Base-by-base conservation (phyloP, 2,329 filamentous ascomycete species). In the Neopestalotiopsis clavispora region DNA sequence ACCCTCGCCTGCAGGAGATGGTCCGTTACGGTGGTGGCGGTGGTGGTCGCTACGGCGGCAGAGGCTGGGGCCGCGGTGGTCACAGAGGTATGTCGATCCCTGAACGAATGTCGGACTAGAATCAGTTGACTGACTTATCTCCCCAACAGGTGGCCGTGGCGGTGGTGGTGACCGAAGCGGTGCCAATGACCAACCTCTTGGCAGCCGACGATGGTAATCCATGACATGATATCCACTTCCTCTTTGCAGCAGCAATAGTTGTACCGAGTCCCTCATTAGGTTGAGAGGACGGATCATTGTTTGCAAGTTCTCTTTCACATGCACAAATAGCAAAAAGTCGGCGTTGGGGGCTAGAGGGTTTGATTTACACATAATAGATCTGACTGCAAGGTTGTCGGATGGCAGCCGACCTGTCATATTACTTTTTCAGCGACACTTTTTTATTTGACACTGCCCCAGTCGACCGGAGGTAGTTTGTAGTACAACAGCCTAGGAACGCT, bases 1-100 rank as follows among this genome's bases (percentile, higher is more conserved):
- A 98, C 78, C 96, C 96, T 79, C 92, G 94, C 81, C 92, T 99
- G 72, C 90, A 91, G 72, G 96, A 99, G 87, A 98, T 99, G 96
- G 91, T 90, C 75, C 93, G 96, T 81, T 98, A 95, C 80, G 90
- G 94, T 74, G 94, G 94, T 72, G 94, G 94, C 69, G 92, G 92
- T 67, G 90, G 92, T 74, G 90, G 93, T 77, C 88, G 92, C 72
- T 91, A 89, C 77, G 90, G 92, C 77, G 90, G 88, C 76, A 84
- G 89, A 74, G 85, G 93, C 76, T 91, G 91, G 79, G 88, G 91
- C 76, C 30, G 59, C 32, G 84, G 87, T 73, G 86, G 90, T 74
- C 84, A 74, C 71, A 73, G 77, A 74, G 76, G 76, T 78, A 75
- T 32, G 75, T 72, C 67, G 20, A 14, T 60, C 59, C 13, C 28